Evolutionary conservation across 1,284 basidiomycete species (phyloP).

Genomic region (Schizophyllum commune): DNA sequence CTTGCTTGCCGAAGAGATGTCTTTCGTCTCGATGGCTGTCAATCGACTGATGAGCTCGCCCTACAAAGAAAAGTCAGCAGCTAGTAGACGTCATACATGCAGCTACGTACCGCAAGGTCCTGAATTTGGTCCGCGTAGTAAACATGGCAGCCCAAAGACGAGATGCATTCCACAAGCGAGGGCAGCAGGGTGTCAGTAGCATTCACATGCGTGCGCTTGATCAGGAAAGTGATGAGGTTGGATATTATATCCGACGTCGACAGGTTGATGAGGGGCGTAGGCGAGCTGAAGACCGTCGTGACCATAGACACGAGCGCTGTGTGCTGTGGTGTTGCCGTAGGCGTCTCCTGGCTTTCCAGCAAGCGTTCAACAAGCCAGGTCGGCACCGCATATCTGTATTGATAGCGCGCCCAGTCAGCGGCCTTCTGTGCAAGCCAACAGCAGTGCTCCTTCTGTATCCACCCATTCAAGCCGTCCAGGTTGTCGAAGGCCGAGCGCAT

Average conservation of each 20-base stretch:
- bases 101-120: constrained; percentile 61
- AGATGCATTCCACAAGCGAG: constrained; percentile 71
- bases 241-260: constrained; percentile 87
- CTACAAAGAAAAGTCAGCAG: constrained; percentile 17
- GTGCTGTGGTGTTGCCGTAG: constrained; percentile 48
- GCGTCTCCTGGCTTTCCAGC: constrained; percentile 57
- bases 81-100: background rate
- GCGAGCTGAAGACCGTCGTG: constrained; percentile 76
- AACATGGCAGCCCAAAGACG: constrained; percentile 82
- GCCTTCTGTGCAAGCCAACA: constrained; percentile 77
- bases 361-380: constrained; percentile 81
- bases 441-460: constrained; percentile 70
- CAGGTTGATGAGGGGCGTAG: constrained; percentile 80
- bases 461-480: constrained; percentile 57
- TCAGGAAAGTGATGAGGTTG: constrained; percentile 66
- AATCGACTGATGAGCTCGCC: constrained; percentile 79
- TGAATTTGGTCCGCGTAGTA: constrained; percentile 97
- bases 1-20: constrained; percentile 38
- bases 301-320: constrained; percentile 76
- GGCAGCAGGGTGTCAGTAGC: constrained; percentile 65
- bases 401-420: constrained; percentile 83
- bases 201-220: constrained; percentile 63
- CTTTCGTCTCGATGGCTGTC: constrained; percentile 61
- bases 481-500: constrained; percentile 65
- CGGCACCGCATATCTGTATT: constrained; percentile 88